A percentile compares a stretch with the other conserved stretches of the same genome.
These are phyloP conservation scores for Anacardium occidentale DNA, from an alignment of 345 rosid genomes.

Conservation along the genomic window DNA sequence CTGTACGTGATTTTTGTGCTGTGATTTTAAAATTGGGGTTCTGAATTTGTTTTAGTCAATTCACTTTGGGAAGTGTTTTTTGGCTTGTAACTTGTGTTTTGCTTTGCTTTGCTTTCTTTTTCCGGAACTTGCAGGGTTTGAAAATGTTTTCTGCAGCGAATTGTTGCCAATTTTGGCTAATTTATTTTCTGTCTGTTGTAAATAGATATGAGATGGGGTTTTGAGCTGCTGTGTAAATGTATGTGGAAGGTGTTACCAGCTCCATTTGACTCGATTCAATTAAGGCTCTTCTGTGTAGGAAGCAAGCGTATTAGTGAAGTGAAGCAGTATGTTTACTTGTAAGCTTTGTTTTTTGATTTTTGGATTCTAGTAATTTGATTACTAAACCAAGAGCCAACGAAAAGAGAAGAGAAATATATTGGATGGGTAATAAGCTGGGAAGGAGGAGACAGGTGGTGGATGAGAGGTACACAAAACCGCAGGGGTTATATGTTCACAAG, in stretches of 20 bases:
- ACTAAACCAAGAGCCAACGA: constrained; percentile 6
- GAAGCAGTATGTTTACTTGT: constrained; percentile 13
- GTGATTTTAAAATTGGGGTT: constrained; percentile 14
- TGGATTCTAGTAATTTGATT: constrained; percentile 12
- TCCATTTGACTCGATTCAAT: no score
- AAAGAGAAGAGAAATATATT: constrained; percentile 14
- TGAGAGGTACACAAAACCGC: constrained; percentile 86
- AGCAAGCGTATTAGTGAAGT: neutral
- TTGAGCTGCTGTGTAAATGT: constrained; percentile 1
- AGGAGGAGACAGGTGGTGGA: constrained; percentile 89
- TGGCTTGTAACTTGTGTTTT: neutral
- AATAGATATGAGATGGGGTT: constrained; percentile 17
- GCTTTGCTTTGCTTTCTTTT: neutral
- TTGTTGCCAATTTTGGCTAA: constrained; percentile 1
- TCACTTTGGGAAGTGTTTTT: neutral
- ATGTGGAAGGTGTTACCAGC: neutral
- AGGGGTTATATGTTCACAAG: constrained; percentile 80
- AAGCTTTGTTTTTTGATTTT: constrained; percentile 3
- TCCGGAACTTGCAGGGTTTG: constrained; percentile 21
- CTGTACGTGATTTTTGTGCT: neutral
- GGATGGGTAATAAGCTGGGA: constrained; percentile 95
- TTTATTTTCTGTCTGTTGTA: constrained; percentile 6
- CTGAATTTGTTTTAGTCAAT: neutral
- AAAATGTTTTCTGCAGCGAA: neutral
- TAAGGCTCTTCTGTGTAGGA: neutral